Base-by-base conservation (phyloP, 164 flowering plant genomes). In the Dillenia suffruticosa region DNA sequence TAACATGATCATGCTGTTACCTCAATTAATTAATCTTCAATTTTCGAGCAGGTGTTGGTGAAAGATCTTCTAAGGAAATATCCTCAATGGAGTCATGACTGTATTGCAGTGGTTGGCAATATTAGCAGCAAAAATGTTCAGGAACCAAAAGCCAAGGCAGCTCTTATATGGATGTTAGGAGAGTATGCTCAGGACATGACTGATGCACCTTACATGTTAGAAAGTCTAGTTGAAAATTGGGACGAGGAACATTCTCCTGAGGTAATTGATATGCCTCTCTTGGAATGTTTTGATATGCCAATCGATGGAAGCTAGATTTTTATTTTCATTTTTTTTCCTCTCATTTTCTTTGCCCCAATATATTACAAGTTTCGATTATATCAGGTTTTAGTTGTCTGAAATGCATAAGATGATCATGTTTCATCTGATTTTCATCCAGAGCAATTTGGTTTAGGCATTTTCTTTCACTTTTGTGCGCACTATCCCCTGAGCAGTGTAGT, bases 71-170 rank as follows among this genome's bases (percentile, higher is more conserved):
- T 95, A 4, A 76, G 99, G 60, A 95, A 95, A 72, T 95, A 95
- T 82, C 99, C 99, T 50, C 99, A 92, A 65, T 95, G 99, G 99
- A 95, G 99, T 77, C 99, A 90, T 40, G 99, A 95, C 75, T 95
- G 99, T 69, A 95, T 95, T 78, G 97, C 99, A 11, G 99, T 95
- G 69, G 97, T 95, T 72, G 99, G 97, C 32, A 91, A 80, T 68
- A 94, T 94, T 61, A 92, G 99, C 76, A 88, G 89, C 70, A 88
- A 88, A 67, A 94, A 89, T 78, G 78, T 92, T 48, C 96, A 94
- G 77, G 99, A 94, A 65, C 95, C 97, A 9, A 89, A 89, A 72
- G 99, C 92, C 54, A 94, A 94, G 70, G 89, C 99, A 59, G 97
- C 99, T 76, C 90, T 94, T 59, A 87, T 95, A 74, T 95, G 99